Evolutionary conservation across 768 basidiomycete species (phyloP).

Genomic region (Mycena haematopus): DNA sequence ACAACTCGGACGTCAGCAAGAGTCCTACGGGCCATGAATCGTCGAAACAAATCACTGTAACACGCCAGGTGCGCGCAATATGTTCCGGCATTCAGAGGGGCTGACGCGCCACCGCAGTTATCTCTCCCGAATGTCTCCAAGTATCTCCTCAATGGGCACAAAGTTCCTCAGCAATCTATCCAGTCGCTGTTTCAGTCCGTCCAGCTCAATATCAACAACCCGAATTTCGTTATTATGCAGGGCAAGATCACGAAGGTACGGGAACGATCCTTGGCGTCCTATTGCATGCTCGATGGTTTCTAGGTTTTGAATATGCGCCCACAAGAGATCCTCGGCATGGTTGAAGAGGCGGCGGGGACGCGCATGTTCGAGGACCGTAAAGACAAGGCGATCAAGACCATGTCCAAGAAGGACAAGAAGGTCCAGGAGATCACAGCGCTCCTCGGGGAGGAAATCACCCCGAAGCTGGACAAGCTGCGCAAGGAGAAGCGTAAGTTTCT

Average conservation of each 20-base stretch:
- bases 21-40: slow-evolving; percentile 86
- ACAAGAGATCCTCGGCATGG: slow-evolving; percentile 96
- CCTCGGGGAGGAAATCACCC: slow-evolving; percentile 89
- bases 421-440: slow-evolving; percentile 86
- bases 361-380: slow-evolving; percentile 99
- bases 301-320: slow-evolving; percentile 97
- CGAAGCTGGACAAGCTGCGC: slow-evolving; percentile 91
- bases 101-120: slow-evolving; percentile 58
- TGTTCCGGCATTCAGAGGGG: background rate
- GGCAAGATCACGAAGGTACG: slow-evolving; percentile 96
- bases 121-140: slow-evolving; percentile 93
- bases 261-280: too few relatives aligned
- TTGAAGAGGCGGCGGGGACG: slow-evolving; percentile 98
- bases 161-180: slow-evolving; percentile 80
- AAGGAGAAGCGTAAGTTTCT: slow-evolving; percentile 88
- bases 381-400: slow-evolving; percentile 94
- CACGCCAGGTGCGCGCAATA: slow-evolving; percentile 76
- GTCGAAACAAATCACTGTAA: slow-evolving; percentile 91
- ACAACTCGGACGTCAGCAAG: slow-evolving; percentile 89
- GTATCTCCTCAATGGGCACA: slow-evolving; percentile 96
- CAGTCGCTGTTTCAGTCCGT: slow-evolving; percentile 96
- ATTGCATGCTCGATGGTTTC: background rate
- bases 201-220: slow-evolving; percentile 99
- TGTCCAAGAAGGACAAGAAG: slow-evolving; percentile 96
- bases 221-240: slow-evolving; percentile 99